Conservation (phyloP, 345 rosid genomes). For the Gossypium arboreum region DNA sequence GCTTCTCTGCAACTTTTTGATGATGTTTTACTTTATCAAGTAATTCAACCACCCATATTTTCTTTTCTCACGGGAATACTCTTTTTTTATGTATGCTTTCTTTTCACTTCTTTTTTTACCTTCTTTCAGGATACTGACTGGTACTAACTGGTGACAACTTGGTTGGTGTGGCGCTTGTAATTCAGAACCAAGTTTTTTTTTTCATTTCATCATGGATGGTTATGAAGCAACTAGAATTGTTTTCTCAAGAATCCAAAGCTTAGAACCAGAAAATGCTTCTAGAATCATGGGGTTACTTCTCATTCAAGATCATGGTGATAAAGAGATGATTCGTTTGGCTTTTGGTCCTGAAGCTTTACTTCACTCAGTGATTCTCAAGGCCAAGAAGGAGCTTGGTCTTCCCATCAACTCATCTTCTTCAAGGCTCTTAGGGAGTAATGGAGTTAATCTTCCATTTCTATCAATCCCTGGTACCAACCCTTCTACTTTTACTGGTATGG, state of each 20-base stretch:
- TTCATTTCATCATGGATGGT: conserved; percentile 56
- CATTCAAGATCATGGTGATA: conserved; percentile 85
- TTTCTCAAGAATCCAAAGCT: conserved; percentile 67
- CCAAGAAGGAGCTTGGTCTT: conserved; percentile 67
- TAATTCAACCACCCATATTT: conserved; percentile 36
- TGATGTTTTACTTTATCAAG: conserved; percentile 25
- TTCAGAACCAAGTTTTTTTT: conserved; percentile 46
- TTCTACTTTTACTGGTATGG: conserved; percentile 27
- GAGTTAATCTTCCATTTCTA: conserved; percentile 31
- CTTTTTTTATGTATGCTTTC: conserved; percentile 15
- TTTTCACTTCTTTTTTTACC: conserved; percentile 12
- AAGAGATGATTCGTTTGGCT: conserved; percentile 91
- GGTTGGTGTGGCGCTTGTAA: conserved; percentile 34
- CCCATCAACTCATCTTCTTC: conserved; percentile 26
- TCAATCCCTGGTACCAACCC: conserved; percentile 27
- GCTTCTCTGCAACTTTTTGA: conserved; percentile 17
- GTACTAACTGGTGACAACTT: conserved; percentile 29
- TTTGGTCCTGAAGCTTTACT: conserved; percentile 80
- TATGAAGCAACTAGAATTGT: conserved; percentile 88
- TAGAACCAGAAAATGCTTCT: conserved; percentile 86
- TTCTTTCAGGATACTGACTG: conserved; percentile 42
- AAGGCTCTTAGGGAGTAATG: conserved; percentile 23
- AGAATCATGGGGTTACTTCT: conserved; percentile 91
- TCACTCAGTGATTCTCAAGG: conserved; percentile 63
- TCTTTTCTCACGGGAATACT: conserved; percentile 38